A percentile compares a stretch with the other conserved stretches of the same genome.
phyloP scores from a whole-genome alignment of 2,329 filamentous ascomycete genomes.

The Nemania diffusa region DNA sequence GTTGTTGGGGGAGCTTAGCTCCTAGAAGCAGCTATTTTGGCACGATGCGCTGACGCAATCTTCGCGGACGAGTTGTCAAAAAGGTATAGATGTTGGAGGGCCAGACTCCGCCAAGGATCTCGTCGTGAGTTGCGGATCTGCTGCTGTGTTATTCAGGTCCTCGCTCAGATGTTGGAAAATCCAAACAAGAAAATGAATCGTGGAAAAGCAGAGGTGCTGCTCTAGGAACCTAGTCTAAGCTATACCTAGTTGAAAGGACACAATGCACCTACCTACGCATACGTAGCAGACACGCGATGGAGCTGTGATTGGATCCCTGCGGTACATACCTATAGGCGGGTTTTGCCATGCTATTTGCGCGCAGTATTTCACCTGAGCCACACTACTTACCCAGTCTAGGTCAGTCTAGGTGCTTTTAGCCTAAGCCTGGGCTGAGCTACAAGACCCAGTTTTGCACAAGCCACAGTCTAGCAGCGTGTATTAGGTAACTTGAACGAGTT shows the following conservation, averaged over 20 bases:
- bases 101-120: neutral
- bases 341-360: no score
- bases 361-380: neutral
- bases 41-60: slow-evolving; percentile 35
- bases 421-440: neutral
- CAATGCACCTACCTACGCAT: slow-evolving; percentile 48
- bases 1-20: slow-evolving; percentile 36
- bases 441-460: neutral
- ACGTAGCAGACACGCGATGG: slow-evolving; percentile 52
- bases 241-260: slow-evolving; percentile 51
- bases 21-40: slow-evolving; percentile 34
- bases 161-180: slow-evolving; percentile 32
- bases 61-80: slow-evolving; percentile 18
- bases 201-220: slow-evolving; percentile 16
- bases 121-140: neutral
- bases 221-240: neutral
- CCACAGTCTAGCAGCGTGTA: neutral
- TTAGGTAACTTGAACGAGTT: no score
- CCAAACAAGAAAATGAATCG: slow-evolving; percentile 9
- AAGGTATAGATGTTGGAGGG: slow-evolving; percentile 13
- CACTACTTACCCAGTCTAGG: no score
- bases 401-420: no score
- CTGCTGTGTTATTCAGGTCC: neutral
- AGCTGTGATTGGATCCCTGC: slow-evolving; percentile 51
- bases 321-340: neutral